Conservation (phyloP, 2,329 filamentous ascomycete species). For the Biscogniauxia mediterranea region DNA sequence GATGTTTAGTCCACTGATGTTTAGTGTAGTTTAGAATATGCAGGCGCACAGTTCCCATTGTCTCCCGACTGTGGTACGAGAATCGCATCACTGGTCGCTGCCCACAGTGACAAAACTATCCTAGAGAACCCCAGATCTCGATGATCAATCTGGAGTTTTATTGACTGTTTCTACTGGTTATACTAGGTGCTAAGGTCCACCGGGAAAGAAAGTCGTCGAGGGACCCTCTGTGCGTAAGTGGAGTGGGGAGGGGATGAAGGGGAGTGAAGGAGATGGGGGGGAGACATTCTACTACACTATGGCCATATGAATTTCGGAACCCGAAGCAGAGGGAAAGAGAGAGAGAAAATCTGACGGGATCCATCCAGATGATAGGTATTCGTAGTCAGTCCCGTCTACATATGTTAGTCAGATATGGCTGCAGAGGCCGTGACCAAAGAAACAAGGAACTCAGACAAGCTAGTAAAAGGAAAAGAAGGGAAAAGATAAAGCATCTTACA, state of each 20-base stretch:
- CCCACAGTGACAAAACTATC: not conserved
- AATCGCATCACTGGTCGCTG: not conserved
- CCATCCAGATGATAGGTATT: too few species aligned
- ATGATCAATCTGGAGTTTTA: not conserved
- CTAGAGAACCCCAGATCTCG: not conserved
- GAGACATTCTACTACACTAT: too few species aligned
- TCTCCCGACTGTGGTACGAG: not conserved
- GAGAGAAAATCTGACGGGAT: not conserved
- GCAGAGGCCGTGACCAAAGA: too few species aligned
- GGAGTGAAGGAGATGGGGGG: too few species aligned
- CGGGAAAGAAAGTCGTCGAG: not conserved
- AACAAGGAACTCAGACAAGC: too few species aligned
- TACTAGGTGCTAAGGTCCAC: not conserved
- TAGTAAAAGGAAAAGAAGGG: too few species aligned
- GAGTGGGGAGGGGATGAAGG: too few species aligned
- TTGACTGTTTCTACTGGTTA: not conserved
- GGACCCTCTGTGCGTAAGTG: not conserved
- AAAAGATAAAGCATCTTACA: too few species aligned
- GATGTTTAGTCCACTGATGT: too few species aligned
- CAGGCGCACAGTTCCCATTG: not conserved
- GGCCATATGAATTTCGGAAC: not conserved
- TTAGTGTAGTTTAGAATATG: not conserved
- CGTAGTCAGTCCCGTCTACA: too few species aligned
- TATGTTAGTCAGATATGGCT: too few species aligned
- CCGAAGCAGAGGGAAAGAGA: not conserved